Evolutionary conservation across 176 grass and related monocot species (phyloP).

Genomic region (Pontederia crassipes): DNA sequence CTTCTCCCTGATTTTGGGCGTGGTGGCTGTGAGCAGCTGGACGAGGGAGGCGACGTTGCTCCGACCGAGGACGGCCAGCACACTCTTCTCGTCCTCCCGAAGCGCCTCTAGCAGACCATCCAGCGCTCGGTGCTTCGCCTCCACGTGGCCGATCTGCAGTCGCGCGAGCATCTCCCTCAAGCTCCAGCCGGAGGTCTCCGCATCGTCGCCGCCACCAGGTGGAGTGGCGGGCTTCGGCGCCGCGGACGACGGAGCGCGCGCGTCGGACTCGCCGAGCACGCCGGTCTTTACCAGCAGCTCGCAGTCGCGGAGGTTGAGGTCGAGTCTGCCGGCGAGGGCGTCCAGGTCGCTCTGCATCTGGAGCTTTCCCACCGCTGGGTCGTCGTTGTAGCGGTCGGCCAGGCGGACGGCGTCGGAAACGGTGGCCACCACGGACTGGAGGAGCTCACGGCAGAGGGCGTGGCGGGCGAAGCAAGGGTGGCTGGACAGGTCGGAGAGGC

Average conservation of each 20-base stretch:
- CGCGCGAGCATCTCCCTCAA: slow-evolving; percentile 68
- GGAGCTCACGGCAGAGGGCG: slow-evolving; percentile 2
- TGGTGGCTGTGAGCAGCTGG: slow-evolving; percentile 63
- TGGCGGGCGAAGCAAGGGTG: slow-evolving; percentile 10
- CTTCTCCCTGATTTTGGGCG: slow-evolving; percentile 79
- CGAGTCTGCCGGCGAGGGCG: slow-evolving; percentile 66
- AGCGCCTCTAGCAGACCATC: slow-evolving; percentile 61
- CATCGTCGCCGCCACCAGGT: neutral
- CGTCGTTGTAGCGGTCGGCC: neutral
- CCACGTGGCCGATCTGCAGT: slow-evolving; percentile 82
- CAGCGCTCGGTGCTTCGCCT: slow-evolving; percentile 66
- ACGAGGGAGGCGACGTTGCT: slow-evolving; percentile 70
- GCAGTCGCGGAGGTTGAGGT: slow-evolving; percentile 75
- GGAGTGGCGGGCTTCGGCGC: neutral
- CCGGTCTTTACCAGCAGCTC: slow-evolving; percentile 79
- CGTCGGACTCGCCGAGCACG: slow-evolving; percentile 45
- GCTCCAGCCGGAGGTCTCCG: neutral
- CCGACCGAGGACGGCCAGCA: slow-evolving; percentile 55
- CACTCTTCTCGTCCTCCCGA: slow-evolving; percentile 70
- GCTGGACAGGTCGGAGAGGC: slow-evolving; percentile 8
- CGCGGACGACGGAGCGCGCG: neutral
- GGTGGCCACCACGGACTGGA: slow-evolving; percentile 1
- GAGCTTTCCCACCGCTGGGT: neutral
- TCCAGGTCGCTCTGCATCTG: slow-evolving; percentile 65
- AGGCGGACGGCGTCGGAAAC: neutral